Percentiles rank a stretch among this genome's conserved stretches.
Conservation (phyloP, 202 grass and related monocot genomes). For the Schoenoplectus triqueter region DNA sequence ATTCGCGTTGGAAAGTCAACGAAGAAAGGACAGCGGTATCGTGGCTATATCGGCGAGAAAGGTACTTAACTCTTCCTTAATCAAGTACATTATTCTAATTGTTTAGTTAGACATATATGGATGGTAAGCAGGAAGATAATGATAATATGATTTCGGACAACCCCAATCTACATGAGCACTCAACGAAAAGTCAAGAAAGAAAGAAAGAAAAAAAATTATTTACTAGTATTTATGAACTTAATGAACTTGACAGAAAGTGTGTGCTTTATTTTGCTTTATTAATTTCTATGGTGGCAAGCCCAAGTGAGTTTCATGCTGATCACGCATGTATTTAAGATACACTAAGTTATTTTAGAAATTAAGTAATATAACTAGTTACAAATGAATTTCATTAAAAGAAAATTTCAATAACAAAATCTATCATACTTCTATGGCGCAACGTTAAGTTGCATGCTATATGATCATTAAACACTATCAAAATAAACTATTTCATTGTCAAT, state of each 20-base stretch:
- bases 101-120: neutral
- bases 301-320: neutral
- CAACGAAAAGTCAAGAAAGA: neutral
- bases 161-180: neutral
- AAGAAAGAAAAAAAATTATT: neutral
- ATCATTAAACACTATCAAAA: no score
- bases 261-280: neutral
- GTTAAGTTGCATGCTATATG: no score
- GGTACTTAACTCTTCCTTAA: constrained; percentile 41
- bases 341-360: no score
- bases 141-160: neutral
- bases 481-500: no score
- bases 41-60: constrained; percentile 80
- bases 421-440: no score
- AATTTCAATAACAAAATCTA: no score
- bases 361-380: no score
- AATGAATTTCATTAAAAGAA: no score
- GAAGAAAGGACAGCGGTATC: constrained; percentile 60
- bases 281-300: neutral
- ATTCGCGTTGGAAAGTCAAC: constrained; percentile 69
- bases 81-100: neutral
- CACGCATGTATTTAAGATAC: neutral
- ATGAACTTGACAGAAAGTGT: neutral
- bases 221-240: neutral
- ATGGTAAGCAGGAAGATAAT: neutral